Conservation (phyloP, 2,329 filamentous ascomycete genomes). For the Clonostachys rhizophaga region DNA sequence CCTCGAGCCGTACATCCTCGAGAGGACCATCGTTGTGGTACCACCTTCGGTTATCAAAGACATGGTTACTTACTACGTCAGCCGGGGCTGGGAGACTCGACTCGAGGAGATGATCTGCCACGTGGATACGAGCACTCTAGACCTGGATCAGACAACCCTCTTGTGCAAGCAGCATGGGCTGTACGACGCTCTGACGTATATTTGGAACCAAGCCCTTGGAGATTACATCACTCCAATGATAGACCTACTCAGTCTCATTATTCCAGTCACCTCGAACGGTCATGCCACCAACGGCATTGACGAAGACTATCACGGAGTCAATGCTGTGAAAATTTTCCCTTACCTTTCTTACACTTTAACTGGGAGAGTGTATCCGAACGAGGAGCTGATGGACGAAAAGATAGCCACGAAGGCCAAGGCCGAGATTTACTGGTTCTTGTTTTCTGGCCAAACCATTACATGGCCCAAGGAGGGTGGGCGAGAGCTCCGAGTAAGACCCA, state of each 20-base stretch:
- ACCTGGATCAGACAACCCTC: slow-evolving; percentile 86
- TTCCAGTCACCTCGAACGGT: slow-evolving; percentile 52
- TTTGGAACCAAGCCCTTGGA: slow-evolving; percentile 87
- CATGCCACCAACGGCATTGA: slow-evolving; percentile 51
- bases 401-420: slow-evolving; percentile 74
- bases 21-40: slow-evolving; percentile 67
- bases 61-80: slow-evolving; percentile 76
- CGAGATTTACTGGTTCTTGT: slow-evolving; percentile 88
- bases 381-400: slow-evolving; percentile 67
- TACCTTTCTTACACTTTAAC: slow-evolving; percentile 92
- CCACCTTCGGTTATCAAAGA: slow-evolving; percentile 84
- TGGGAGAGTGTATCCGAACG: slow-evolving; percentile 86
- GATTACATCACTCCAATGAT: slow-evolving; percentile 91
- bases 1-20: slow-evolving; percentile 82
- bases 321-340: slow-evolving; percentile 87
- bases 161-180: slow-evolving; percentile 89
- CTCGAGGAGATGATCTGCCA: slow-evolving; percentile 94
- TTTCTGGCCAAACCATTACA: slow-evolving; percentile 72
- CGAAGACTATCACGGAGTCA: slow-evolving; percentile 58
- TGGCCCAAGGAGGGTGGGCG: slow-evolving; percentile 67
- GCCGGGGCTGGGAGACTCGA: slow-evolving; percentile 67
- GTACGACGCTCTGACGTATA: slow-evolving; percentile 93
- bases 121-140: slow-evolving; percentile 84
- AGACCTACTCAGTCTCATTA: slow-evolving; percentile 70
- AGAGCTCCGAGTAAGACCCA: slow-evolving; percentile 55